A percentile compares a stretch with the other conserved stretches of the same genome.
phyloP scores from a whole-genome alignment of 2,329 filamentous ascomycete genomes.

The Talaromyces islandicus region DNA sequence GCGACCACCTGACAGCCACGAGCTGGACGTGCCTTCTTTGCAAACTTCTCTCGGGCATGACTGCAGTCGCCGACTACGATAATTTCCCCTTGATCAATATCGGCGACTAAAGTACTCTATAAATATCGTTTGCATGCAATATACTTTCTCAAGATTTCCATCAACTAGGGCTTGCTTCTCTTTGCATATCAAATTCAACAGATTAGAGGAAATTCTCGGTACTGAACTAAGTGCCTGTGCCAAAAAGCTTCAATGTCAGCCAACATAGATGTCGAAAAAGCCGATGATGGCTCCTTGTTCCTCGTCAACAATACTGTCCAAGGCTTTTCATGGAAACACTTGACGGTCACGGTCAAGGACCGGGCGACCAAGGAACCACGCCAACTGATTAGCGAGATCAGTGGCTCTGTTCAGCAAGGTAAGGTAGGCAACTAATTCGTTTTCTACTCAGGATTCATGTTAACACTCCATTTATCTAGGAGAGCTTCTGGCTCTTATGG shows the following conservation, averaged over 20 bases:
- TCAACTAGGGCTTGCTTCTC: neutral
- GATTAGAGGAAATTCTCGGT: no score
- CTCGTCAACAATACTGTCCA: constrained; percentile 46
- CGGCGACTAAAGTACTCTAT: neutral
- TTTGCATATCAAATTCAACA: neutral
- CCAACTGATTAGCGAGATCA: constrained; percentile 57
- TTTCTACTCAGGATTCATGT: neutral
- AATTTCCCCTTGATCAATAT: neutral
- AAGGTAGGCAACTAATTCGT: neutral
- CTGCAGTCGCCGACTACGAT: neutral
- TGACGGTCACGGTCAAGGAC: constrained; percentile 69
- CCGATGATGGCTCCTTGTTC: neutral
- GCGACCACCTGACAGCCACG: neutral
- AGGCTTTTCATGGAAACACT: constrained; percentile 59
- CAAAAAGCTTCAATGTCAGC: neutral
- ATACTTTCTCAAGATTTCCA: neutral
- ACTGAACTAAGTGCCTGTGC: neutral
- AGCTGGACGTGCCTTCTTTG: neutral
- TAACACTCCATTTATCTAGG: constrained; percentile 33
- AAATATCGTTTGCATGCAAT: neutral
- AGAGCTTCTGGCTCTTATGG: constrained; percentile 75
- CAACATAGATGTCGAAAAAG: neutral
- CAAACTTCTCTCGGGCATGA: neutral
- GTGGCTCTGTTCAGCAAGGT: constrained; percentile 61
- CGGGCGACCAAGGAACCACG: constrained; percentile 57